Evolutionary conservation across 1,284 basidiomycete genomes (phyloP).

Genomic region (Ceratobasidium sp.): DNA sequence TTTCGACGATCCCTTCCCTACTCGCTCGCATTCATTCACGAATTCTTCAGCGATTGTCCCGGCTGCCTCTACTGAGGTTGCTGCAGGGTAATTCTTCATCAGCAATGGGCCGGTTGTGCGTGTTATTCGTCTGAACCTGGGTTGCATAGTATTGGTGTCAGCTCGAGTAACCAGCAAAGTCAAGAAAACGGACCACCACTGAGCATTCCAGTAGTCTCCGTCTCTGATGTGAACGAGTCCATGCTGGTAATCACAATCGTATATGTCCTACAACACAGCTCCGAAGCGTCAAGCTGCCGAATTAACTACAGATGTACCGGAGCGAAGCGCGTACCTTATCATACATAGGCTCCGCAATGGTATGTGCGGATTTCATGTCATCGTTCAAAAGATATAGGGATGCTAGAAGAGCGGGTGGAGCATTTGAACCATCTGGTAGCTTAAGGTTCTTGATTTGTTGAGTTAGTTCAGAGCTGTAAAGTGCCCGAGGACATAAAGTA

Average conservation of each 20-base stretch:
- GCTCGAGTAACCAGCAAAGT: too few species aligned
- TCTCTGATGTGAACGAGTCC: conserved; percentile 36
- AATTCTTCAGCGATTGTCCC: conserved; percentile 12
- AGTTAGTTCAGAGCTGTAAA: conserved; percentile 20
- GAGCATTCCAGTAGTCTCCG: conserved; percentile 34
- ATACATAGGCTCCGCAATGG: conserved; percentile 27
- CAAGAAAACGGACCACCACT: conserved; percentile 19
- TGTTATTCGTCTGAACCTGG: conserved; percentile 30
- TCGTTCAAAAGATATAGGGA: conserved; percentile 39
- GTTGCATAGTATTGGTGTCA: background rate
- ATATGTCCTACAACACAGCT: background rate
- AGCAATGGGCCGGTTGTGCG: conserved; percentile 9
- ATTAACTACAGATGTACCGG: background rate
- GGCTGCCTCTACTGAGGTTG: conserved; percentile 12
- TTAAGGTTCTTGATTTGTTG: conserved; percentile 29
- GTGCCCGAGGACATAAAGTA: conserved; percentile 1
- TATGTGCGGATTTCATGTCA: conserved; percentile 25
- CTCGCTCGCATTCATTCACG: conserved; percentile 23
- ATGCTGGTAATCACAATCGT: conserved; percentile 36
- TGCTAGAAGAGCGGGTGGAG: background rate
- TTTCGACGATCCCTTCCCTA: conserved; percentile 24
- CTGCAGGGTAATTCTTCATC: conserved; percentile 13
- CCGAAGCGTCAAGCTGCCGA: too few species aligned
- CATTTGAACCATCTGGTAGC: background rate
- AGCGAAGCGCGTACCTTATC: conserved; percentile 9